Evolutionary conservation across 345 rosid genomes (phyloP).

Genomic region (Aquilaria malaccensis): DNA sequence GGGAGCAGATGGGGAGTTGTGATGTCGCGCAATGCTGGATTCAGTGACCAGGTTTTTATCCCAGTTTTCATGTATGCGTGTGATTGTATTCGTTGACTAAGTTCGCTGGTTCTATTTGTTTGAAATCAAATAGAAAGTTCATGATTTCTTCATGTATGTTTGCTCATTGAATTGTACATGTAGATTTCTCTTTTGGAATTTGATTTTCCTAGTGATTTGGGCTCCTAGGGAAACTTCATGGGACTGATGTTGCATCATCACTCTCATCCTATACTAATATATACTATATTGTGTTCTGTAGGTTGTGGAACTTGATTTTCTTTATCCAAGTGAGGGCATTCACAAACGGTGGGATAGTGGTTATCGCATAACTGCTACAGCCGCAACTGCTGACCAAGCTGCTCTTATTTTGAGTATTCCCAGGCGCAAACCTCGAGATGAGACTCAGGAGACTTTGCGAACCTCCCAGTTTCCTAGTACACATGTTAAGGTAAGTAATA

Average conservation of each 20-base stretch:
- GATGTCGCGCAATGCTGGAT: constrained; percentile 98
- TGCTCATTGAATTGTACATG: background rate
- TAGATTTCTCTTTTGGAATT: background rate
- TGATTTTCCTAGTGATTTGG: background rate
- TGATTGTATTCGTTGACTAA: background rate
- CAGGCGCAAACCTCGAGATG: constrained; percentile 67
- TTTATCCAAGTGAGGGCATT: constrained; percentile 98
- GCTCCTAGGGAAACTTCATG: background rate
- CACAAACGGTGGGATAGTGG: constrained; percentile 95
- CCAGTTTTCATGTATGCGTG: constrained; percentile 2
- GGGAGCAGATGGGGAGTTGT: constrained; percentile 97
- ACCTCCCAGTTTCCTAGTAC: constrained; percentile 94
- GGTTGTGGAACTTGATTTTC: constrained; percentile 99
- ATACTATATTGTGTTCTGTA: constrained; percentile 12
- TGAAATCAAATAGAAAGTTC: background rate
- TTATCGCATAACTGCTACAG: constrained; percentile 87
- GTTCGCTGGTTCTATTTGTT: constrained; percentile 1
- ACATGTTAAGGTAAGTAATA: constrained; percentile 75
- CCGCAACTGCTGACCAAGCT: constrained; percentile 90
- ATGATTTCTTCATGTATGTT: background rate
- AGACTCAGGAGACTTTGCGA: constrained; percentile 95
- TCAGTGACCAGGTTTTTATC: constrained; percentile 68
- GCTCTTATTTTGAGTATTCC: constrained; percentile 90
- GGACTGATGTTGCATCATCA: background rate
- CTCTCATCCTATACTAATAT: background rate